Evolutionary conservation across 768 basidiomycete species (phyloP).

Genomic region (Collybia nuda): DNA sequence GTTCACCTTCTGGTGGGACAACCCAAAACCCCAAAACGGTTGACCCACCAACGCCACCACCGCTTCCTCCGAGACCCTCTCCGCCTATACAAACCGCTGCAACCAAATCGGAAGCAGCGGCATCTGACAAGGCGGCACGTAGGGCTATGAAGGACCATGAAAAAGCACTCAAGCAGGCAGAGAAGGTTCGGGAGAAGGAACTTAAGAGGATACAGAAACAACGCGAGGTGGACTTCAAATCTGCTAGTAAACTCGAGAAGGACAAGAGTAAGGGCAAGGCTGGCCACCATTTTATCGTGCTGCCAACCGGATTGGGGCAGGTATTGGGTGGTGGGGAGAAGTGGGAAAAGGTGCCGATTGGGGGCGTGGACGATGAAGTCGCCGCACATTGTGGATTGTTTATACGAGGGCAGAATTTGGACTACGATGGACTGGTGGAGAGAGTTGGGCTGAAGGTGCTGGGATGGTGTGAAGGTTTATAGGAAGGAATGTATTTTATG

Average conservation of each 20-base stretch:
- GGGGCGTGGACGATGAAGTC: conserved; percentile 54
- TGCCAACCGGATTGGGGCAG: conserved; percentile 44
- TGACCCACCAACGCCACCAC: neutral
- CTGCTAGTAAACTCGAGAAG: conserved; percentile 17
- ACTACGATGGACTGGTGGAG: conserved; percentile 49
- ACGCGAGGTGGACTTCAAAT: conserved; percentile 15
- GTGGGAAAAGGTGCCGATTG: conserved; percentile 54
- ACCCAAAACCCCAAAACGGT: neutral
- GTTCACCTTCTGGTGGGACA: neutral
- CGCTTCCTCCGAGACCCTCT: conserved; percentile 1
- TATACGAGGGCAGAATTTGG: conserved; percentile 46
- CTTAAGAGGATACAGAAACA: conserved; percentile 18
- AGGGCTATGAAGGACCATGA: conserved; percentile 17
- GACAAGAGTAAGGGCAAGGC: conserved; percentile 22
- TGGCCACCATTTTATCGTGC: conserved; percentile 50
- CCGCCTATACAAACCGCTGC: conserved; percentile 8
- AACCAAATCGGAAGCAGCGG: conserved; percentile 10
- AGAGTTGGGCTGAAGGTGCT: conserved; percentile 40
- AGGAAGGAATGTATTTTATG: too few relatives aligned
- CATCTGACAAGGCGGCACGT: conserved; percentile 8
- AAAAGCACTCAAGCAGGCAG: conserved; percentile 17
- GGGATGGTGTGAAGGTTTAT: conserved; percentile 36
- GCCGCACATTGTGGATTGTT: conserved; percentile 57
- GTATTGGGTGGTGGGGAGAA: conserved; percentile 40
- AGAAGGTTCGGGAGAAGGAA: conserved; percentile 15